Evolutionary conservation across 805 yeast species (phyloP), one percentile per base, ranked within the genome.

Genomic region (Yarrowia sp.): DNA sequence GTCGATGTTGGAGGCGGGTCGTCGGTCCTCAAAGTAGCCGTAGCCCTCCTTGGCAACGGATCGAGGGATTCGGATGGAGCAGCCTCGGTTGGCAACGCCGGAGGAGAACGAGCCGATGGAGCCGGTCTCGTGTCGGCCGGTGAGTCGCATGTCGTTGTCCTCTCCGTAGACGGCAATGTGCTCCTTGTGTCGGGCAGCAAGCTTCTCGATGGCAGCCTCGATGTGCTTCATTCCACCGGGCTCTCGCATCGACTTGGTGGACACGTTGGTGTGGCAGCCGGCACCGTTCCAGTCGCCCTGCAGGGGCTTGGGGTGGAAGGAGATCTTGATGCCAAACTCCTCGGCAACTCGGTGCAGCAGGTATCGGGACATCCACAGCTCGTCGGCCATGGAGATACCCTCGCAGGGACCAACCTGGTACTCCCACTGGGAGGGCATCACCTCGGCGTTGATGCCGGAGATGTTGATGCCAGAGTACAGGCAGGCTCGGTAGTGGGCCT

Each of bases 231-330:
- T 90, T 76, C 99, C 99, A 77, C 99, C 99, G 75, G 90, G 88
- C 35, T 74, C 76, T 83, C 99, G 91, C 98, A 93, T 94, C 58
- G 73, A 74, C 77, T 81, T 83, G 71, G 99, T 94, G 53, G 97
- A 91, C 65, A 94, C 98, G 77, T 94, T 94, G 76, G 99, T 94
- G 81, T 94, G 99, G 83, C 98, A 93, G 73, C 99, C 99, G 77
- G 99, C 98, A 82, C 99, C 99, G 77, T 94, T 94, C 98, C 98
- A 94, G 81, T 93, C 98, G 71, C 98, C 98, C 82, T 87, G 84
- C 77, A 94, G 84, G 70, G 99, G 98, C 84, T 94, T 94, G 79
- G 99, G 99, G 85, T 94, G 99, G 87, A 92, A 87, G 49, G 97
- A 90, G 70, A 94, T 93, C 87, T 91, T 92, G 76, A 94, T 96